Evolutionary conservation across 805 yeast species (phyloP), one percentile per base, ranked within the genome.

Genomic region (Cyberlindnera mississippiensis): DNA sequence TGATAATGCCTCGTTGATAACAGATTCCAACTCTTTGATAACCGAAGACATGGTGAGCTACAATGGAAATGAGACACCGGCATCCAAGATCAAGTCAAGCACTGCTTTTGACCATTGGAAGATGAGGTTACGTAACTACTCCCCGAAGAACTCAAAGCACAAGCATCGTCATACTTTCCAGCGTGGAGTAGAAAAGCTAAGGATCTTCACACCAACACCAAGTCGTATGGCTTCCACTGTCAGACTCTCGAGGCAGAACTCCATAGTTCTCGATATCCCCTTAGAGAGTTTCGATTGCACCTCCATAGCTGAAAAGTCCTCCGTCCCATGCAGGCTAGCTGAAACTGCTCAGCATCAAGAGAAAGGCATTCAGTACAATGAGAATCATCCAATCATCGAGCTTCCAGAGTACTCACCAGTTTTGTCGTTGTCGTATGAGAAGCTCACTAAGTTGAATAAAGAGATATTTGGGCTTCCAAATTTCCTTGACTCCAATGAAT

Each of bases 331-430:
- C 7, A 29, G 30, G 30, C 30, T 6, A 13, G 30, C 30, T 6
- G 6, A 14, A 5, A 12, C 30, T 28, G 30, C 6, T 13, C 6
- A n/a, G 15, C 15, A 28, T 6, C 30, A 13, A 13, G 6, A 28
- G 30, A 13, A 5, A 14, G 6, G 12, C 12, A 5, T 28, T 6
- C n/a, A 7, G 15, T 11, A 14, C 24, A 17, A 19, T 11, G 35
- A 33, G 6, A 16, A 7, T 11, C 14, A 22, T 18, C 27, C 30
- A 16, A n/a, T 16, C 30, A 17, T 14, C 7, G n/a, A 16, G 15
- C 4, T 37, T 20, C 40, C 40, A 6, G 31, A 17, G 18, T 31
- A 19, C 16, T 42, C 46, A 10, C 50, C 45, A 4, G 17, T 40
- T 22, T 27, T 39, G 31, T 34, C 14, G 19, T 35, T 43, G 37